Evolutionary conservation across 1,139 yeast genomes (phyloP), one percentile per base, ranked within the genome.

Genomic region (Candida sanyaensis): DNA sequence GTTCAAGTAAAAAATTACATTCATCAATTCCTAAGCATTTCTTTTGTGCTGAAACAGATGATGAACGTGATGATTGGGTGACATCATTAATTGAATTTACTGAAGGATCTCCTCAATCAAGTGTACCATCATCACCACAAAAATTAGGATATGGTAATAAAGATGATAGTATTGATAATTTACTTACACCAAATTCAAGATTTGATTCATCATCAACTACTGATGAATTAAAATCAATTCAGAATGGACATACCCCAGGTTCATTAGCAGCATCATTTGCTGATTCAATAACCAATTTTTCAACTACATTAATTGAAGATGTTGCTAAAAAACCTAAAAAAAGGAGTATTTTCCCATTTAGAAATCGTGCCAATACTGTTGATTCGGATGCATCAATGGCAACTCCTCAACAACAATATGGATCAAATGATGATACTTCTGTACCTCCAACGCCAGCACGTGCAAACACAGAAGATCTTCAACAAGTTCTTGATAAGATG

Each of bases 51-150:
- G 97, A 91, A 63, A 81, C 87, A 1, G 89, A 87, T 46, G 76
- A 73, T 31, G 96, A 90, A 58, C 79, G 96, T 46, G 96, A 88
- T 56, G 76, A 76, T 5, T 88, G 97, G 97, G 80, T 86, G 27
- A 74, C 80, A 21, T 76, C 81, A 1, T 67, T 87, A 54, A 73
- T 84, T 38, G 84, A 80, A 50, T 72, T 73, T 52, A 68, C 59
- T 41, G 60, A 57, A 26, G 38, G 46, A n/a, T 26, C 47, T 11
- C 24, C 42, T n/a, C 53, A 41, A 2, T 39, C 54, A 8, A 47
- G 40, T 26, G 50, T 54, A 26, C 44, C 50, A 6, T 51, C 57
- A 1, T 46, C 51, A 9, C 53, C 56, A 7, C 47, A 51, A 6
- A 49, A 8, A 26, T 26, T 26, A 26, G 28, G 40, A 7, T n/a